Evolutionary conservation across 805 yeast genomes (phyloP), one percentile per base, ranked within the genome.

Genomic region (Ogataea corticis): DNA sequence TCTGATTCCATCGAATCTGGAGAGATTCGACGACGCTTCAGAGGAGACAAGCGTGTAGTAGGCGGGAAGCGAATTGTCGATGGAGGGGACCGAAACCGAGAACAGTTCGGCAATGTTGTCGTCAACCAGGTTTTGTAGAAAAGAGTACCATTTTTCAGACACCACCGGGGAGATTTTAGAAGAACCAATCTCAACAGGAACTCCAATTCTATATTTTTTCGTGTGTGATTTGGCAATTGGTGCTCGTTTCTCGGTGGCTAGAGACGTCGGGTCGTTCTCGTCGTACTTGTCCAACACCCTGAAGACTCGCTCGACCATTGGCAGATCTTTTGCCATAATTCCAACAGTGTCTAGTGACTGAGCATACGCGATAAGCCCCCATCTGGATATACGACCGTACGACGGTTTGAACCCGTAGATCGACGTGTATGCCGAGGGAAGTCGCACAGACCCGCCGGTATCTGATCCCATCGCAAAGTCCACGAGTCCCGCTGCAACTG

Each of bases 331-430:
- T 0, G 91, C 70, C 27, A 91, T 44, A 1, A 95, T 75, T 0
- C 99, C 99, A 2, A 94, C 97, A 0, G 98, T 91, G 61, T 94
- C 99, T 43, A 94, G 71, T 32, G 92, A 83, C 65, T 95, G 98
- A 1, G 97, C 97, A 66, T 91, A 92, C 0, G 97, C 82, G 3
- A 91, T 69, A 7, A 94, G 88, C 2, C 99, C 99, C 82, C 88
- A 83, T 45, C 99, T 71, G 0, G 97, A 90, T 2, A 94, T 70
- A 31, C 96, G 73, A 0, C 99, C 99, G 63, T 94, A 94, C 0
- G 94, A 76, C 1, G 99, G 99, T 63, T 94, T 94, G 69, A 89
- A 89, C 1, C 99, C 99, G 25, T 80, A 68, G 0, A 85, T 75
- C 1, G 91, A 87, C 54, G 92, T 83, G 62, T 85, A 89, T 15